These are phyloP conservation scores for Marchantia paleacea DNA, from an alignment of 225 moss, liverwort and hornwort species.

Conservation along the genomic window DNA sequence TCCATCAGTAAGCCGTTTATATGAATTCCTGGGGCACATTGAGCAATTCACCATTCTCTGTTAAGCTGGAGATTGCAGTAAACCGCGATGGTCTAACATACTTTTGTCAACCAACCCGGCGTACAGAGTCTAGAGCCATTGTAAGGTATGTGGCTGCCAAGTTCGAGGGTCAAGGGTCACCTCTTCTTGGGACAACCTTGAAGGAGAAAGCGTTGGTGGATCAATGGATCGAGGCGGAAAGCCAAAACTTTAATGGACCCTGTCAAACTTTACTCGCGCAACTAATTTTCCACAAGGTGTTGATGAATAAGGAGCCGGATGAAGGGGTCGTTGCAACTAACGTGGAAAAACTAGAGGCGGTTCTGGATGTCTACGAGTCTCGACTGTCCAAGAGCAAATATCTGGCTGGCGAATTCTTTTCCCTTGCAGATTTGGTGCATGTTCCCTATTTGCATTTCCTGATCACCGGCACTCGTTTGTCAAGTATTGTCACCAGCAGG, in stretches of 20 bases:
- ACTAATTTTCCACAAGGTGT: background rate
- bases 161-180: constrained; percentile 38
- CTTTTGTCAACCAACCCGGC: background rate
- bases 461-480: background rate
- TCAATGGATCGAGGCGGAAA: constrained; percentile 57
- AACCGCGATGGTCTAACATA: background rate
- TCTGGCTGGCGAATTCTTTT: constrained; percentile 25
- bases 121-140: constrained; percentile 61
- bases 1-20: no score
- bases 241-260: constrained; percentile 33
- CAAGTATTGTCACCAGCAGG: background rate
- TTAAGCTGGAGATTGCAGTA: background rate
- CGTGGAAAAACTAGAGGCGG: background rate
- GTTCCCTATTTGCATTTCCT: constrained; percentile 11
- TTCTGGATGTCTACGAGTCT: constrained; percentile 23
- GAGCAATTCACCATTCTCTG: no score
- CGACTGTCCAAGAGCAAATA: constrained; percentile 21
- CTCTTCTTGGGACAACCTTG: constrained; percentile 46
- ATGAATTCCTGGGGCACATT: no score
- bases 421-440: constrained; percentile 23
- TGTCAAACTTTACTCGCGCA: background rate
- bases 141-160: constrained; percentile 46
- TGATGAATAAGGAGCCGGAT: background rate
- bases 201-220: constrained; percentile 47
- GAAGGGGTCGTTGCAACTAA: background rate